Conservation (phyloP, 129 eudicot genomes). For the Cynara cardunculus region DNA sequence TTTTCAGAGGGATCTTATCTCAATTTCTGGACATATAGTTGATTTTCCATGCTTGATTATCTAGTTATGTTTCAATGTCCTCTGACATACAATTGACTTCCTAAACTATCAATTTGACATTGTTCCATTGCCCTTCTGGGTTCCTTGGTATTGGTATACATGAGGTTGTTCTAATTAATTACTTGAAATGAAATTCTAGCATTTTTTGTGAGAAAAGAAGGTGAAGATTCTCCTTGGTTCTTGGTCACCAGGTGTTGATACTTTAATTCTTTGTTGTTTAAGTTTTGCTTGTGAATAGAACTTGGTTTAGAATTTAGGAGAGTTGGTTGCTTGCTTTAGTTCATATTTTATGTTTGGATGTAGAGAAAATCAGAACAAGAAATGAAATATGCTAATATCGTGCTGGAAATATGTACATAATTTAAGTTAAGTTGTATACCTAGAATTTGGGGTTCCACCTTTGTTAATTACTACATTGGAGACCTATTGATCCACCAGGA, state of each 20-base stretch:
- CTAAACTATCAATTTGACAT: neutral
- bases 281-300: neutral
- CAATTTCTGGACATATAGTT: neutral
- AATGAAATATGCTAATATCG: neutral
- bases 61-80: neutral
- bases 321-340: neutral
- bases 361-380: slow-evolving; percentile 9
- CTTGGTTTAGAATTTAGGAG: neutral
- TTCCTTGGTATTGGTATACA: neutral
- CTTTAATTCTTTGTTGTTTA: neutral
- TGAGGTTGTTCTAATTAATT: neutral
- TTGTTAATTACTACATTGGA: neutral
- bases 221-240: neutral
- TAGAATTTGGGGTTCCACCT: neutral
- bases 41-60: neutral
- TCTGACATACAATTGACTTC: neutral
- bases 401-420: neutral
- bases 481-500: neutral
- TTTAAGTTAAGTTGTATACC: neutral
- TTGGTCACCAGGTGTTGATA: slow-evolving; percentile 5
- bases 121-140: neutral
- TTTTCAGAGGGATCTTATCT: slow-evolving; percentile 1
- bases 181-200: neutral
- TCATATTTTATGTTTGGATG: slow-evolving; percentile 3
- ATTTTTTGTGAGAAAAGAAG: neutral